Evolutionary conservation across 768 basidiomycete species (phyloP), one percentile per base, ranked within the genome.

Genomic region (Trichaptum fuscoviolaceum): DNA sequence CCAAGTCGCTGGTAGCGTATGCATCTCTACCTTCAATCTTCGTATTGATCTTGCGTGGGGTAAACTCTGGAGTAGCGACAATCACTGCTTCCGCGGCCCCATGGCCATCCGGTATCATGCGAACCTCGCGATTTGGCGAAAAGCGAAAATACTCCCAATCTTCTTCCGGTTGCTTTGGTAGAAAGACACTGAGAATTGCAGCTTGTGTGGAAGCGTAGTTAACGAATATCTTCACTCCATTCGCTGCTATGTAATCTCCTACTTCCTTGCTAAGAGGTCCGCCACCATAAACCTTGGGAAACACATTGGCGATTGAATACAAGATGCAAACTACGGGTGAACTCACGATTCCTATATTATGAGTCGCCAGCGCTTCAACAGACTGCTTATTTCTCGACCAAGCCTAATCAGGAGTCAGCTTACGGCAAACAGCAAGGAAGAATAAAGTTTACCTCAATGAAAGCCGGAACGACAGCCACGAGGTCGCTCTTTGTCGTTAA

Each of bases 1-100:
- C 63, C 0, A 84, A 73, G 65, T 83, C 82, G 35, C 72, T 76
- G 0, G 80, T 81, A 23, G 77, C 75, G 65, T 78, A 82, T 1
- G 74, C 77, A 8, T 69, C 67, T 6, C 70, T 65, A 20, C 75
- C 77, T 24, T 78, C 73, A 1, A 76, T 68, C 34, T 68, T 67
- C 9, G 72, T 76, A 67, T 82, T 81, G 61, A 74, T 62, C 5
- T 80, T 73, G 25, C 66, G 65, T 8, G 66, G 73, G 67, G 72
- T 60, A 57, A 67, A 69, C 23, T 69, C 42, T 52, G 42, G 42
- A 52, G 42, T 52, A 34, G 62, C 63, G 24, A 35, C 34, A 18
- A 66, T 27, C 27, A 82, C 76, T 5, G 75, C 68, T 67, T 83
- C 82, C 52, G 73, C 81, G 0, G 69, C 62, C 18, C 69, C 58